Evolutionary conservation across 2,329 filamentous ascomycete species (phyloP).

Genomic region (Cytospora leucostoma): DNA sequence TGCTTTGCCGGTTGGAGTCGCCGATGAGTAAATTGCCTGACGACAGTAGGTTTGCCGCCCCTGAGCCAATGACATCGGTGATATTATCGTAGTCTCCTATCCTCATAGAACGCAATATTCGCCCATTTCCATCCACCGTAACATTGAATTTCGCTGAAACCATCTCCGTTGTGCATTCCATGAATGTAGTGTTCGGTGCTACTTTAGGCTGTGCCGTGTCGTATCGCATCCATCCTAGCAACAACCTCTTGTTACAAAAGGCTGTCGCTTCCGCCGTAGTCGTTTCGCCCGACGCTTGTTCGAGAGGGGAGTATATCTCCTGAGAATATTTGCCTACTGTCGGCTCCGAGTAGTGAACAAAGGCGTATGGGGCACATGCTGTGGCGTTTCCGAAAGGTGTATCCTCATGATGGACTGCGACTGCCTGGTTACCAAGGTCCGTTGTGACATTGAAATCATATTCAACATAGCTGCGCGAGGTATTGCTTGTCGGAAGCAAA

Average conservation of each 20-base stretch:
- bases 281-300: not conserved
- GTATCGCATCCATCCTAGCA: constrained; percentile 17
- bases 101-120: constrained; percentile 31
- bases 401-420: not conserved
- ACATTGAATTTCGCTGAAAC: constrained; percentile 40
- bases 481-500: not conserved
- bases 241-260: not conserved
- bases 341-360: not conserved
- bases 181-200: constrained; percentile 29
- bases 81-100: constrained; percentile 23
- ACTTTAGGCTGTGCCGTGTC: constrained; percentile 19
- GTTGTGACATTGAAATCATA: constrained; percentile 2
- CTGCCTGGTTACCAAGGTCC: not conserved
- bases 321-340: constrained; percentile 1
- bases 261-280: not conserved
- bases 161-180: constrained; percentile 34
- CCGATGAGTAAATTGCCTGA: constrained; percentile 24
- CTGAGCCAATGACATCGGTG: constrained; percentile 28
- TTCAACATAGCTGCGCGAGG: not conserved
- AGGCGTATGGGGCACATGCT: not conserved
- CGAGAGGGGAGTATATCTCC: not conserved
- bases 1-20: not conserved
- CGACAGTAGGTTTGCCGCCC: constrained; percentile 28
- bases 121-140: constrained; percentile 33
- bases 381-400: not conserved